Evolutionary conservation across 2,329 filamentous ascomycete genomes (phyloP).

Genomic region (Chalaropsis thielavioides): DNA sequence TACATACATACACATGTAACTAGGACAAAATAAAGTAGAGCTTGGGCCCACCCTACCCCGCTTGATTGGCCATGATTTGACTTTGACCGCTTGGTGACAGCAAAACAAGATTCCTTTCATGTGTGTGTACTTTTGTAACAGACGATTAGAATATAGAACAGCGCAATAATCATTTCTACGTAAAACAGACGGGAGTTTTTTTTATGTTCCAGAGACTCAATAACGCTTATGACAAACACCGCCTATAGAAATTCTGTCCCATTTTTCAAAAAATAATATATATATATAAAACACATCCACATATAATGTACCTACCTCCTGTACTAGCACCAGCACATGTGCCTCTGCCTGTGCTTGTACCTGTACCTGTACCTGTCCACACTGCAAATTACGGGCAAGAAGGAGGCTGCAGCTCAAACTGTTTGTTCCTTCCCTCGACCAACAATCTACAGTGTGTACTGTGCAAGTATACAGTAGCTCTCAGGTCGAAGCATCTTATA

Average conservation of each 20-base stretch:
- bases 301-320: background rate
- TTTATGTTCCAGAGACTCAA: background rate
- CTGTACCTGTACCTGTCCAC: background rate
- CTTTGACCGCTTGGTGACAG: constrained; percentile 15
- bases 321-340: background rate
- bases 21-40: constrained; percentile 15
- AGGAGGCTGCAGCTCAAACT: background rate
- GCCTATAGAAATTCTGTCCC: too few relatives aligned
- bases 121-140: background rate
- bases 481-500: too few relatives aligned
- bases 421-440: background rate
- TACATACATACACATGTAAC: background rate
- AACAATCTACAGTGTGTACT: too few relatives aligned
- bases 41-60: constrained; percentile 17
- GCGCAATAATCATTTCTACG: too few relatives aligned
- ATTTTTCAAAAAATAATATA: too few relatives aligned
- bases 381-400: background rate
- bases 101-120: background rate
- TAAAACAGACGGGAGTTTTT: background rate
- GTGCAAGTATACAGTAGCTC: too few relatives aligned
- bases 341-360: background rate
- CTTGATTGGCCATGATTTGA: constrained; percentile 16
- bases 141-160: too few relatives aligned
- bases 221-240: too few relatives aligned
- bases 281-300: too few relatives aligned